Evolutionary conservation across 176 grass and related monocot species (phyloP).

Genomic region (Oryza longistaminata): DNA sequence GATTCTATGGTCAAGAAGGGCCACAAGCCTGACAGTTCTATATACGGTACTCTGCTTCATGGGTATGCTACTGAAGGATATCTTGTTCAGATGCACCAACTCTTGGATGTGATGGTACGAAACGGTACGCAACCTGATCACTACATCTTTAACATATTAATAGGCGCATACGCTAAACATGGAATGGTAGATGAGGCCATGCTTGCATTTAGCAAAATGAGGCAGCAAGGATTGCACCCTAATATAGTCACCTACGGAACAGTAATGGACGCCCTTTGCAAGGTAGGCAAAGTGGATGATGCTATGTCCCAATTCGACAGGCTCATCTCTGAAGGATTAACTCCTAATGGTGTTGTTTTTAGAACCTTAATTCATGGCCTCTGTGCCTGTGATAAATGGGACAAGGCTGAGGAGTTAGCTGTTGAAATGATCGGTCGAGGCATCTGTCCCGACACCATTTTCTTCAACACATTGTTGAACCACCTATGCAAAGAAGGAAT

Average conservation of each 20-base stretch:
- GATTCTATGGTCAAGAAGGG: constrained; percentile 26
- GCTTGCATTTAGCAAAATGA: constrained; percentile 5
- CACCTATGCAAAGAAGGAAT: no score
- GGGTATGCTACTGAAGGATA: background rate
- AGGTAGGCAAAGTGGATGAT: constrained; percentile 18
- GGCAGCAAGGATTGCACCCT: background rate
- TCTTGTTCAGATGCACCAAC: background rate
- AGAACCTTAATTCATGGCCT: background rate
- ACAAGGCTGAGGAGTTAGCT: constrained; percentile 23
- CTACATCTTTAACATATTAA: background rate
- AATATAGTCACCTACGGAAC: background rate
- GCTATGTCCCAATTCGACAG: constrained; percentile 3
- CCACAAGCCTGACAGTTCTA: background rate
- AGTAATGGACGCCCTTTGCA: constrained; percentile 21
- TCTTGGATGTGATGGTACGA: background rate
- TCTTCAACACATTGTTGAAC: background rate
- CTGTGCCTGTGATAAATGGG: constrained; percentile 10
- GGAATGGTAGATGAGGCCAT: background rate
- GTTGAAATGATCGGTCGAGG: constrained; percentile 26
- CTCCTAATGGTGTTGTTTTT: background rate
- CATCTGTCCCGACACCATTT: background rate
- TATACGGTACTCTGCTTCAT: background rate
- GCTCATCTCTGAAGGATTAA: background rate
- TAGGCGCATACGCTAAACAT: background rate
- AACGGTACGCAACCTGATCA: background rate